Evolutionary conservation across 371 early-diverging fungal genomes (phyloP).

Genomic region (Zychaea mexicana): DNA sequence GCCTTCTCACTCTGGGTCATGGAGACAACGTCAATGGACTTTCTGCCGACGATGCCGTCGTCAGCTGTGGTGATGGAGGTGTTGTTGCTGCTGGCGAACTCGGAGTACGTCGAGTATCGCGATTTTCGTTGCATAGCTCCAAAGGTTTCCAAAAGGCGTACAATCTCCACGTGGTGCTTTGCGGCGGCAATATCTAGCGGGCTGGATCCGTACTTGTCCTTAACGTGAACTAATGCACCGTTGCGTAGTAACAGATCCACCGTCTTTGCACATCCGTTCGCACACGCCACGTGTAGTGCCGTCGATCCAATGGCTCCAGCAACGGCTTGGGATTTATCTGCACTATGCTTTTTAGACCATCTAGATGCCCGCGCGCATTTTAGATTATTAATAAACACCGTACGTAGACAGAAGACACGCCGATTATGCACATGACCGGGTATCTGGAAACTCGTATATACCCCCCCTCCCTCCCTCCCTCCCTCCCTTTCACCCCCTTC

Average conservation of each 20-base stretch:
- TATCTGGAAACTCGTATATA: no score
- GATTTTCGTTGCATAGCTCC: constrained; percentile 13
- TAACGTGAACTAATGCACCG: constrained; percentile 59
- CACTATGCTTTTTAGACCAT: constrained; percentile 35
- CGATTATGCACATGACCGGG: background rate
- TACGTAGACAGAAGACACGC: no score
- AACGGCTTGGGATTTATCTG: constrained; percentile 35
- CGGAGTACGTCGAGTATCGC: background rate
- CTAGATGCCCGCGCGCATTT: no score
- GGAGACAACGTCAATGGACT: constrained; percentile 19
- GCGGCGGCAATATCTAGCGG: constrained; percentile 63
- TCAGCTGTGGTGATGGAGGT: background rate
- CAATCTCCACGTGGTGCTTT: constrained; percentile 58
- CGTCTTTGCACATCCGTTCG: constrained; percentile 63
- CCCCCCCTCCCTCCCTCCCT: no score
- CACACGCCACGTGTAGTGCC: constrained; percentile 77
- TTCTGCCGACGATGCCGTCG: background rate
- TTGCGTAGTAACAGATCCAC: constrained; percentile 64
- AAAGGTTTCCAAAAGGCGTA: constrained; percentile 16
- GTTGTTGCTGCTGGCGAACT: background rate
- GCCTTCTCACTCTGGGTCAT: constrained; percentile 19
- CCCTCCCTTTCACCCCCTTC: no score
- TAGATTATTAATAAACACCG: no score
- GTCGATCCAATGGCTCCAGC: constrained; percentile 68
- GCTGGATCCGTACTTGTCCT: constrained; percentile 68